Evolutionary conservation across 2,329 filamentous ascomycete species (phyloP).

Genomic region (Colletotrichum plurivorum): DNA sequence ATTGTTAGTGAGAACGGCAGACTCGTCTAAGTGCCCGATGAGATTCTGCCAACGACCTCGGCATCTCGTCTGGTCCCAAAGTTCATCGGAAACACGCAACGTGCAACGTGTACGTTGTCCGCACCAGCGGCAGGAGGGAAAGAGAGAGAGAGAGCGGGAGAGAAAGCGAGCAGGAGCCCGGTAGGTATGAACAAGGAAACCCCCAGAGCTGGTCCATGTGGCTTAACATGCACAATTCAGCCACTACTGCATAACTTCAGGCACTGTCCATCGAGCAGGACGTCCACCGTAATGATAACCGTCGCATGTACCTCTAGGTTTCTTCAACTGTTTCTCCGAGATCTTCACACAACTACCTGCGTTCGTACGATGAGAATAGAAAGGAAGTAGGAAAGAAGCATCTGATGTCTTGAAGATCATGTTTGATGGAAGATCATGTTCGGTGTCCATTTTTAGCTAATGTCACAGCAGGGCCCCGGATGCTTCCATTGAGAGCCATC

Average conservation of each 20-base stretch:
- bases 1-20: not conserved
- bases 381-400: too few species aligned
- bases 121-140: not conserved
- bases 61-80: conserved; percentile 16
- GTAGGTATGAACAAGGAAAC: conserved; percentile 2
- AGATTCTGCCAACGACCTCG: conserved; percentile 8
- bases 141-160: conserved; percentile 12
- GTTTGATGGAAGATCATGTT: too few species aligned
- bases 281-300: too few species aligned
- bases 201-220: not conserved
- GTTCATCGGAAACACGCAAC: conserved; percentile 28
- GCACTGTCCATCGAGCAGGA: too few species aligned
- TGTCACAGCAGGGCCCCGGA: too few species aligned
- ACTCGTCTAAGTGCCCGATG: not conserved
- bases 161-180: conserved; percentile 19
- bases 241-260: not conserved
- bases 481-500: too few species aligned
- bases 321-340: too few species aligned
- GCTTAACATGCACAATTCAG: not conserved
- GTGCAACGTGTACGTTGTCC: conserved; percentile 10
- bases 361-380: too few species aligned
- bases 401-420: too few species aligned
- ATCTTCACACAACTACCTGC: too few species aligned
- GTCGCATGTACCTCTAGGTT: too few species aligned
- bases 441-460: too few species aligned